These are phyloP conservation scores for Piedraia hortae DNA, from an alignment of 2,329 filamentous ascomycete species.

Conservation along the genomic window DNA sequence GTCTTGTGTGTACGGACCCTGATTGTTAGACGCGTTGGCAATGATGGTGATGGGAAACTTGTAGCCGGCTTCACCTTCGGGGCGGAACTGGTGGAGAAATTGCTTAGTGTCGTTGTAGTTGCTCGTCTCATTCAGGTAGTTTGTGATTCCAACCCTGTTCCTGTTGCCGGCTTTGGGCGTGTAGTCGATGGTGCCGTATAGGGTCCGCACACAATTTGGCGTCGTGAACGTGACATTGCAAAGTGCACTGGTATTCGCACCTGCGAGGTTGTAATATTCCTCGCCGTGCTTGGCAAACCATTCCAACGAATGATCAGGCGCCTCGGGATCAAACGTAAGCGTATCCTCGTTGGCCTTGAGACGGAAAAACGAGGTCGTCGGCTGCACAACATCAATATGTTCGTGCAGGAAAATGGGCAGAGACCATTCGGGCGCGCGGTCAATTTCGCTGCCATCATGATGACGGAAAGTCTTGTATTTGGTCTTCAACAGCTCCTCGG, in stretches of 20 bases:
- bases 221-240: slow-evolving; percentile 17
- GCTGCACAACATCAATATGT: slow-evolving; percentile 30
- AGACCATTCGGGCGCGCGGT: slow-evolving; percentile 1
- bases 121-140: slow-evolving; percentile 19
- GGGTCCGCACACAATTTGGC: slow-evolving; percentile 23
- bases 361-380: slow-evolving; percentile 20
- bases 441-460: slow-evolving; percentile 1
- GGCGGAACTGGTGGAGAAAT: too few species aligned
- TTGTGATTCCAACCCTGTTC: slow-evolving; percentile 18
- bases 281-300: neutral
- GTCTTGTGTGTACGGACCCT: slow-evolving; percentile 3
- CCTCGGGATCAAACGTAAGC: too few species aligned
- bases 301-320: neutral
- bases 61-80: too few species aligned
- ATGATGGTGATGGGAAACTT: too few species aligned
- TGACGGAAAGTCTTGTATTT: slow-evolving; percentile 1
- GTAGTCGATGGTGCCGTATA: slow-evolving; percentile 26
- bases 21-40: too few species aligned
- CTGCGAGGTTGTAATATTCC: neutral
- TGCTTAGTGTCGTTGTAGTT: too few species aligned
- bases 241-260: slow-evolving; percentile 9
- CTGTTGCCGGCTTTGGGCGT: slow-evolving; percentile 15
- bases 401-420: slow-evolving; percentile 26
- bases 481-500: slow-evolving; percentile 1
- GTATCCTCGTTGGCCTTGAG: too few species aligned